These are phyloP conservation scores for Sporothrix inflata DNA, from an alignment of 2,329 filamentous ascomycete genomes.

Conservation along the genomic window DNA sequence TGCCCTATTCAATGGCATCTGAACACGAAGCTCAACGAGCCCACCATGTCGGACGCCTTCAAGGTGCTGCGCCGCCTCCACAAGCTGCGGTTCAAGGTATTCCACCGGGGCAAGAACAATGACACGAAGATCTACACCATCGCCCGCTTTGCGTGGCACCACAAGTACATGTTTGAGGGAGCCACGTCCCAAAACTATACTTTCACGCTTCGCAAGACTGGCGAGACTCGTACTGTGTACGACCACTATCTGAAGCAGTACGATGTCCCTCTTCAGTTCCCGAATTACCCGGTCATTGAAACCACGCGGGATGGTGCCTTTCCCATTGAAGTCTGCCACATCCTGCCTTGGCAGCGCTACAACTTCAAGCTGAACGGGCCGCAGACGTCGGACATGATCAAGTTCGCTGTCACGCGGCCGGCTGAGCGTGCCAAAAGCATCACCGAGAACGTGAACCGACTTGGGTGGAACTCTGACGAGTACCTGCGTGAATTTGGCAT, in stretches of 20 bases:
- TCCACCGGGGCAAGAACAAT: constrained; percentile 54
- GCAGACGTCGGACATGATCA: constrained; percentile 87
- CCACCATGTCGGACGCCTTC: constrained; percentile 55
- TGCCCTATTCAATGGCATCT: constrained; percentile 41
- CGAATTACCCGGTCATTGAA: constrained; percentile 60
- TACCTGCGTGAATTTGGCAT: constrained; percentile 76
- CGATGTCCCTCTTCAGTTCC: constrained; percentile 51
- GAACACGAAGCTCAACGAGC: constrained; percentile 33
- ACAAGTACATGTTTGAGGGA: constrained; percentile 50
- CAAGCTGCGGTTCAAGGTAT: constrained; percentile 60
- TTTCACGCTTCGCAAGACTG: constrained; percentile 57
- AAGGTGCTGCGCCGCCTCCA: constrained; percentile 57
- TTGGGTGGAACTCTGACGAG: constrained; percentile 70
- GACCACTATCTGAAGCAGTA: constrained; percentile 63
- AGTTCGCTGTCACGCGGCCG: constrained; percentile 83
- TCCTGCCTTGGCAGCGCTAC: constrained; percentile 62
- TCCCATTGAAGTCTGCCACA: constrained; percentile 63
- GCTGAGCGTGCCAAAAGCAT: constrained; percentile 69
- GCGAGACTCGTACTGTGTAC: constrained; percentile 50
- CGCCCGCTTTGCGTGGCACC: constrained; percentile 54
- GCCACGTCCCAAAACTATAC: constrained; percentile 55
- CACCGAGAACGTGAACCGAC: constrained; percentile 64
- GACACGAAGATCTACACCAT: constrained; percentile 57
- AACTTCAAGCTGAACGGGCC: constrained; percentile 61
- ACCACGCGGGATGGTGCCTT: constrained; percentile 59